phyloP scores from a whole-genome alignment of 805 yeast species.

The Ogataea haglerorum region DNA sequence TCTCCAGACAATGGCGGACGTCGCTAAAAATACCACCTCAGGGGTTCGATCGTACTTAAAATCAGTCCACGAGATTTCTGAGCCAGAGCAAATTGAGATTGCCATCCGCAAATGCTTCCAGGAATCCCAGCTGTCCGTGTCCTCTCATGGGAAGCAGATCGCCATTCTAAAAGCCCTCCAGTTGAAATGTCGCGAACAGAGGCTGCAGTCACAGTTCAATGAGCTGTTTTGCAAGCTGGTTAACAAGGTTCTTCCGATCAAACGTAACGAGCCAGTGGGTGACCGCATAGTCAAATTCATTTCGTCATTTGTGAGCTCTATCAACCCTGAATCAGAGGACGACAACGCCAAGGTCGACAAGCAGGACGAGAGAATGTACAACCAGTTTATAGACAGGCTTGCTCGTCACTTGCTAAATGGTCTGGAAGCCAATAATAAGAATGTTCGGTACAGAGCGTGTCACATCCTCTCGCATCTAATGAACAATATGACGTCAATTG shows the following conservation, averaged over 20 bases:
- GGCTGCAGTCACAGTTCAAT: constrained; percentile 56
- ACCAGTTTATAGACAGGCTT: constrained; percentile 56
- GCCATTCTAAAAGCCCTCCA: constrained; percentile 60
- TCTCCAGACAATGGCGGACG: constrained; percentile 7
- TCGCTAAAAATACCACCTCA: constrained; percentile 1
- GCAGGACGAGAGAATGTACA: constrained; percentile 35
- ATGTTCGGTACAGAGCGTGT: constrained; percentile 75
- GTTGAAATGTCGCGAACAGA: constrained; percentile 48
- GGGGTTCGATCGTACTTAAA: constrained; percentile 8
- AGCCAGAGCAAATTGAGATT: constrained; percentile 35
- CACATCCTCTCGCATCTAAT: constrained; percentile 72
- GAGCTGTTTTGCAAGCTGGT: constrained; percentile 56
- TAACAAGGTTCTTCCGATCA: constrained; percentile 62
- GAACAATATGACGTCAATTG: constrained; percentile 70
- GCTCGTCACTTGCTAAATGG: constrained; percentile 74
- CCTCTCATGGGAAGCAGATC: constrained; percentile 75
- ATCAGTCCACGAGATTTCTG: constrained; percentile 12
- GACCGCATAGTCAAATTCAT: constrained; percentile 72
- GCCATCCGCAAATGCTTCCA: constrained; percentile 71
- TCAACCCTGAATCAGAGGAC: constrained; percentile 37
- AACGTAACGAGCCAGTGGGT: constrained; percentile 66
- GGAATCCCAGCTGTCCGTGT: constrained; percentile 69
- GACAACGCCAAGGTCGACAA: constrained; percentile 29
- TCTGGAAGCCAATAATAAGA: constrained; percentile 67
- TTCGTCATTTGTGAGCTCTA: constrained; percentile 53